Base-by-base conservation (phyloP, 768 basidiomycete species). In the Collybia nuda region DNA sequence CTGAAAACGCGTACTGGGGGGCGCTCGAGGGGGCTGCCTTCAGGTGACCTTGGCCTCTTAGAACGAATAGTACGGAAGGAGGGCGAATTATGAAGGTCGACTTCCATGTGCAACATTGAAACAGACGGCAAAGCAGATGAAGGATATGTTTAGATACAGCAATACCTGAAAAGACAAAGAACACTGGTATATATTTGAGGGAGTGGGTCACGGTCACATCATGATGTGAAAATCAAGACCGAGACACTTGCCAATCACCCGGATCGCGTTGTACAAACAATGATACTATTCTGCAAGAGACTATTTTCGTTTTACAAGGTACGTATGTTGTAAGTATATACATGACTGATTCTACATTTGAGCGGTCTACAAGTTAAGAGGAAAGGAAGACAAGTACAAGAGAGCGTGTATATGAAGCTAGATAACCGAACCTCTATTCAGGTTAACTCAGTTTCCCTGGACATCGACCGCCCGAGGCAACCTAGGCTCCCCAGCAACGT, bases 1-100 rank as follows among this genome's bases (percentile, higher is more conserved):
- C 47, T 29, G 55, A 40, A 46, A 47, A 51, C 52, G 55, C 75
- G 55, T 66, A 89, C 87, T 18, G 74, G 59, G 42, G 85, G 83
- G 18, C 85, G 76, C 51, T 83, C 82, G 43, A 59, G 56, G 11
- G 74, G 70, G 47, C 65, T 67, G 28, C 65, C 69, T 12, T 79
- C 77, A 5, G 84, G 85, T 2, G 86, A 88, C 54, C 85, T 82
- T 2, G 82, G 67, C 50, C 86, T 77, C 60, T 87, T 87, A 23
- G 68, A 61, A 52, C 68, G 73, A 44, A 62, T 62, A 36, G 60
- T 61, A 56, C 68, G 70, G 56, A 76, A 72, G n/a, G 72, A 58
- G 24, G 73, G 67, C 15, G 78, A 71, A 29, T 77, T 5, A 32
- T 32, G 76, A 65, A 79, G 74, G 68, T 83, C 79, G 48, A 84